Evolutionary conservation across 352 stramenopile species (phyloP), one percentile per base, ranked within the genome.

Genomic region (Thraustotheca clavata): DNA sequence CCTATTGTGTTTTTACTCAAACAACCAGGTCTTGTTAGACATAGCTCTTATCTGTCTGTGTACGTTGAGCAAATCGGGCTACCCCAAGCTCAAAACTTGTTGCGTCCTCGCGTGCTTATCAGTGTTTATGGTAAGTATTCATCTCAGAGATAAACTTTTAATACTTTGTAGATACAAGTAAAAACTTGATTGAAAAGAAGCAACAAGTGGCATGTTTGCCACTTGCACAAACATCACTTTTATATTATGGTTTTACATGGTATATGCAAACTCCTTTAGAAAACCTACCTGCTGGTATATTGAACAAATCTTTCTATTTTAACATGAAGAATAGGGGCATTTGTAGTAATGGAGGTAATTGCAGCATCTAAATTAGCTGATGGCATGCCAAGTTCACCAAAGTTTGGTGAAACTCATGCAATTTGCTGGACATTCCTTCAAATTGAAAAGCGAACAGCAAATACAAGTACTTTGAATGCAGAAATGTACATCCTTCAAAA

Each of bases 231-330:
- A 63, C 77, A 1, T 76, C 76, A 20, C 71, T 76, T 26, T 70
- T 95, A 7, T 63, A 89, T 31, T 97, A 89, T 83, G 76, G 82
- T 11, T 87, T 91, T 61, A 96, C 87, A 26, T 97, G 89, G 89
- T 83, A 96, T 69, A 96, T 97, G 89, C 87, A 96, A 61, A 97
- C 87, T 0, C 87, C 89, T n/a, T 59, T 97, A 11, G 88, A 96
- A 72, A 96, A 95, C 55, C 69, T 97, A n/a, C 77, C 80, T 0
- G 76, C 88, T 40, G 43, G 43, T 59, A 60, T 35, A 33, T 32
- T 40, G 18, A 14, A 36, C 26, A 39, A 18, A 24, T 54, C n/a
- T 54, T 20, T 20, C 47, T 33, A 12, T 12, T 18, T 27, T 12
- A 12, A 54, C 11, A 12, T n/a, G 12, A 11, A 18, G 12, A 26